Evolutionary conservation across 1,284 basidiomycete species (phyloP).

Genomic region (Papiliotrema terrestris): DNA sequence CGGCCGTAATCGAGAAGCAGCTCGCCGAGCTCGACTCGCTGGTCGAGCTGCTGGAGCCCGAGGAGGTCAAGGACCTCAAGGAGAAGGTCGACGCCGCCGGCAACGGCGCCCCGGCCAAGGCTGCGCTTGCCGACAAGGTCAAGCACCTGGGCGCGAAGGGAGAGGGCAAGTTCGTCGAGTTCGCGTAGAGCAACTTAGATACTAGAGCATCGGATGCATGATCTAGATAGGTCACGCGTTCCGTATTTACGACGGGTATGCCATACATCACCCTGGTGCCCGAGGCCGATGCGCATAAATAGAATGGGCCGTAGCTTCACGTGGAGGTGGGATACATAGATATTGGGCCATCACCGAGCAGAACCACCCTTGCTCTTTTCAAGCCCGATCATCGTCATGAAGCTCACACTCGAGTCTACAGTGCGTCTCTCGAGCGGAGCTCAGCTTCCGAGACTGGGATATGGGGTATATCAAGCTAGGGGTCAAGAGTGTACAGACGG

Average conservation of each 20-base stretch:
- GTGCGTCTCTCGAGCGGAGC: too few relatives aligned
- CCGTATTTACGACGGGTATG: too few relatives aligned
- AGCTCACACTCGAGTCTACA: too few relatives aligned
- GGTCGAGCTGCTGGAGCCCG: conserved; percentile 54
- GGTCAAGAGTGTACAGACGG: conserved; percentile 57
- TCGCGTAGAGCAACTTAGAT: conserved; percentile 24
- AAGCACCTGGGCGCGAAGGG: conserved; percentile 38
- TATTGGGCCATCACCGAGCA: too few relatives aligned
- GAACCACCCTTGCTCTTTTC: too few relatives aligned
- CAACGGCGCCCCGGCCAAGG: conserved; percentile 49
- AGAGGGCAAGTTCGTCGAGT: conserved; percentile 53
- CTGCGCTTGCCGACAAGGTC: conserved; percentile 36
- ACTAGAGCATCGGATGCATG: neutral
- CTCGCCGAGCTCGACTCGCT: conserved; percentile 56
- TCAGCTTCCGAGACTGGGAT: conserved; percentile 66
- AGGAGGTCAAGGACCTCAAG: conserved; percentile 54
- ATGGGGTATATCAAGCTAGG: conserved; percentile 70
- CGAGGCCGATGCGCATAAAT: too few relatives aligned
- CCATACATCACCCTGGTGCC: too few relatives aligned
- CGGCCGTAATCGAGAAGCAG: conserved; percentile 54
- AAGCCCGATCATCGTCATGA: too few relatives aligned
- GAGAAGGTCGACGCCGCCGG: conserved; percentile 53
- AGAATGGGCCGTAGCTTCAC: too few relatives aligned
- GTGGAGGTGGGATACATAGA: too few relatives aligned
- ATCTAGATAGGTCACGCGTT: too few relatives aligned